Evolutionary conservation across 164 flowering plant genomes (phyloP).

Genomic region (Umbellularia californica): DNA sequence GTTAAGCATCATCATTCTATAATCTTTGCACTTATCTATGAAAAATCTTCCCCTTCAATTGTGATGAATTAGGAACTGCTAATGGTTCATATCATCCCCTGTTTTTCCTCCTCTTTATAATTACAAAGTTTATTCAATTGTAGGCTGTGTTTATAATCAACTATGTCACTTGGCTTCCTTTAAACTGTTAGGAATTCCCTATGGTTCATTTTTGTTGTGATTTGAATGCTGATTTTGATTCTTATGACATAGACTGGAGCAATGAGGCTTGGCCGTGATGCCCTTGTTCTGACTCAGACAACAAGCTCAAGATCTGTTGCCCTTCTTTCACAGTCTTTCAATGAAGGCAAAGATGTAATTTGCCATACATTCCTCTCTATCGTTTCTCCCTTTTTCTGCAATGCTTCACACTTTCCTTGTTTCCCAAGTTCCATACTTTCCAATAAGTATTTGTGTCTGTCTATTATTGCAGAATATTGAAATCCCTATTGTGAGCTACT

Average conservation of each 20-base stretch:
- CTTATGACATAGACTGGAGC: slow-evolving; percentile 44
- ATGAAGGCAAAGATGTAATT: slow-evolving; percentile 50
- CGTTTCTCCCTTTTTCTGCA: background rate
- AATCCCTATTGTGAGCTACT: slow-evolving; percentile 55
- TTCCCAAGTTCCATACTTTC: background rate
- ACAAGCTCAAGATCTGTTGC: slow-evolving; percentile 54
- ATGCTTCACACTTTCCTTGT: background rate
- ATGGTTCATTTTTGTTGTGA: background rate
- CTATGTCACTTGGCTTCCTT: background rate
- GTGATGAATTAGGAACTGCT: background rate
- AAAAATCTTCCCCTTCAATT: too few relatives aligned
- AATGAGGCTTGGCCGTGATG: slow-evolving; percentile 55
- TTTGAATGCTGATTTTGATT: background rate
- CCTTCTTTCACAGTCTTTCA: slow-evolving; percentile 55
- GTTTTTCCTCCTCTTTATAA: too few relatives aligned
- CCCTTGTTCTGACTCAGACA: slow-evolving; percentile 54
- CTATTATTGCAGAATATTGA: slow-evolving; percentile 43
- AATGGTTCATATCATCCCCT: background rate
- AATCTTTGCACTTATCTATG: background rate
- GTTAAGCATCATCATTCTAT: background rate
- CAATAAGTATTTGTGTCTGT: background rate
- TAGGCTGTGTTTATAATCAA: background rate
- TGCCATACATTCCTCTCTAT: background rate
- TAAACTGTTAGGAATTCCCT: background rate
- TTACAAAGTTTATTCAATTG: too few relatives aligned